phyloP scores from a whole-genome alignment of 169 alveolate genomes.

The Plasmodium coatneyi region DNA sequence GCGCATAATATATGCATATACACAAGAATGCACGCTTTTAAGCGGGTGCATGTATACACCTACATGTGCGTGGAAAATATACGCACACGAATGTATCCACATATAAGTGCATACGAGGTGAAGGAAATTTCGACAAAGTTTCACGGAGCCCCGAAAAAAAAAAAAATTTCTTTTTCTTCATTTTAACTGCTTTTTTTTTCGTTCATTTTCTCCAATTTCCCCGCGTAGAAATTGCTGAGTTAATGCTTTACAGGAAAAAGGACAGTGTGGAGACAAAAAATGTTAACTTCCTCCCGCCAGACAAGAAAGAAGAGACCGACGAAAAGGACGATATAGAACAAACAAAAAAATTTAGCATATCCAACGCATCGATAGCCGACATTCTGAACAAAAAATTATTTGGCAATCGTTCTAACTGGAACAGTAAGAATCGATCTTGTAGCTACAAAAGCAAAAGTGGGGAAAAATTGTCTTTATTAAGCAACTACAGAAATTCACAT shows the following conservation, averaged over 20 bases:
- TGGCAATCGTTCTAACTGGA: not conserved
- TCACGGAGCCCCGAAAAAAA: not conserved
- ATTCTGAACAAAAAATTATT: conserved; percentile 31
- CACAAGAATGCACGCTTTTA: not conserved
- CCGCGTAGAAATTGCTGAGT: conserved; percentile 25
- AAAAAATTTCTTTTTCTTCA: not conserved
- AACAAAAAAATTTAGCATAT: not conserved
- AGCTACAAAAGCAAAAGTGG: conserved; percentile 2
- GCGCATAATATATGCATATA: not conserved
- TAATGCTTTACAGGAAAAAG: conserved; percentile 17
- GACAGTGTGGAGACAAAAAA: conserved; percentile 7
- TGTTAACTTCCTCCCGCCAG: conserved; percentile 13
- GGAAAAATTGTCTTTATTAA: not conserved
- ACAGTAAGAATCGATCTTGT: not conserved
- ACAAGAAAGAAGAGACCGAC: not conserved
- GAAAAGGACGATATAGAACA: not conserved
- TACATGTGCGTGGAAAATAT: not conserved
- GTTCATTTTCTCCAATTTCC: not conserved
- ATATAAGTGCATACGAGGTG: not conserved
- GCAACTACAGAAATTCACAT: conserved; percentile 18
- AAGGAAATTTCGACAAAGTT: not conserved
- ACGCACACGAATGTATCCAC: not conserved
- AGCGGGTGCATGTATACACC: not conserved
- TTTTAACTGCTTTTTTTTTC: not conserved
- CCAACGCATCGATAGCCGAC: conserved; percentile 40